Evolutionary conservation across 495 filamentous ascomycete species (phyloP).

Genomic region (Podospora bellae-mahoneyi): DNA sequence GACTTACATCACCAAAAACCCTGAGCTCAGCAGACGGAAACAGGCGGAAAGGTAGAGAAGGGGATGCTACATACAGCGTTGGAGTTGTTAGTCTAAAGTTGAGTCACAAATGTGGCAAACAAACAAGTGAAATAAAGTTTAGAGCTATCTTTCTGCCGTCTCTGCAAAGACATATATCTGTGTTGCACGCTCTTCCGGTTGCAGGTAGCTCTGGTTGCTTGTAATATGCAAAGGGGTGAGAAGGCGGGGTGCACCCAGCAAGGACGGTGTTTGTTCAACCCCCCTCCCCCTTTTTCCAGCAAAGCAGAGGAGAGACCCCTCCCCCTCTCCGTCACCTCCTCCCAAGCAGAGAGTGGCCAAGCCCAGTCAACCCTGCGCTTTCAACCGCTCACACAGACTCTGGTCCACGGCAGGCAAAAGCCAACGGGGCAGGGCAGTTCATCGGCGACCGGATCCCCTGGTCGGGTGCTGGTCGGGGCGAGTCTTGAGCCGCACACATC

Average conservation of each 20-base stretch:
- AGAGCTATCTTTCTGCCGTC: neutral
- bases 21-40: neutral
- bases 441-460: neutral
- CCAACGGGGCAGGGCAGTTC: conserved; percentile 11
- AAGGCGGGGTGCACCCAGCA: neutral
- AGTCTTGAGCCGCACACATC: conserved; percentile 5
- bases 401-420: conserved; percentile 17
- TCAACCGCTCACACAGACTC: conserved; percentile 4
- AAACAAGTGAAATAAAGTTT: neutral
- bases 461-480: neutral
- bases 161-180: neutral
- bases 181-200: neutral
- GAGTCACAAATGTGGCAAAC: neutral
- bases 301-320: neutral
- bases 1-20: neutral
- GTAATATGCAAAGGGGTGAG: neutral
- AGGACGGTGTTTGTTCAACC: neutral
- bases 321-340: conserved; percentile 16
- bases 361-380: neutral
- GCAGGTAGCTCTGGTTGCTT: neutral
- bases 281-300: conserved; percentile 6
- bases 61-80: neutral
- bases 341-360: neutral
- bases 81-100: neutral
- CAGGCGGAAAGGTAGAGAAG: neutral